phyloP scores from a whole-genome alignment of 441 rosid genomes.

The Metrosideros polymorpha region DNA sequence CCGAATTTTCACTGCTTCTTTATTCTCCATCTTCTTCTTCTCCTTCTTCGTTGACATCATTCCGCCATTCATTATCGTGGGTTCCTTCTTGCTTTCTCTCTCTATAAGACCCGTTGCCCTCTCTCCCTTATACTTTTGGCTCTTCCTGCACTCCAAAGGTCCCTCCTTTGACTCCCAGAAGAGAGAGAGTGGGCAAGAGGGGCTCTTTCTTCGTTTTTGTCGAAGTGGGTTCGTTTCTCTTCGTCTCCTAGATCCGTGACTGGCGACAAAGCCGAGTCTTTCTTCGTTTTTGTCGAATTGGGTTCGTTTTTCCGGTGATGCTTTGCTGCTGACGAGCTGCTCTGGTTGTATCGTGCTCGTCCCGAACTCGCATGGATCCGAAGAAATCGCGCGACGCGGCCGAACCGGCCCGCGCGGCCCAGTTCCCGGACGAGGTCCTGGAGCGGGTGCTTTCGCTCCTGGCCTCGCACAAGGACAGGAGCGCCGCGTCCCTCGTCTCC shows the following conservation, averaged over 20 bases:
- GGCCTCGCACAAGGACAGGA: conserved; percentile 42
- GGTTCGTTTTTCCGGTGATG: background rate
- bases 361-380: conserved; percentile 1
- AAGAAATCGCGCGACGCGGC: conserved; percentile 16
- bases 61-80: background rate
- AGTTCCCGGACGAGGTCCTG: conserved; percentile 56
- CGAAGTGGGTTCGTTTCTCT: background rate
- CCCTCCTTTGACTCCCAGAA: background rate
- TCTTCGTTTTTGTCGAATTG: background rate
- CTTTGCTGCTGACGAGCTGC: background rate
- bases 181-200: background rate
- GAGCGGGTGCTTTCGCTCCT: conserved; percentile 44
- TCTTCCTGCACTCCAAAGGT: background rate
- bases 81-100: background rate
- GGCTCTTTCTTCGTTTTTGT: background rate
- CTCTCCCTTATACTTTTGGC: conserved; percentile 6
- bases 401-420: conserved; percentile 9
- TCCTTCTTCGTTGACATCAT: background rate
- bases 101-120: conserved; percentile 17
- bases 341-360: background rate
- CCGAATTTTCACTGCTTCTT: background rate
- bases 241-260: background rate
- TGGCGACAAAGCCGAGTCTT: background rate
- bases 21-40: background rate
- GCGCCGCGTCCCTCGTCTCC: conserved; percentile 52